Evolutionary conservation across 768 basidiomycete species (phyloP).

Genomic region (Lentinula sp.): DNA sequence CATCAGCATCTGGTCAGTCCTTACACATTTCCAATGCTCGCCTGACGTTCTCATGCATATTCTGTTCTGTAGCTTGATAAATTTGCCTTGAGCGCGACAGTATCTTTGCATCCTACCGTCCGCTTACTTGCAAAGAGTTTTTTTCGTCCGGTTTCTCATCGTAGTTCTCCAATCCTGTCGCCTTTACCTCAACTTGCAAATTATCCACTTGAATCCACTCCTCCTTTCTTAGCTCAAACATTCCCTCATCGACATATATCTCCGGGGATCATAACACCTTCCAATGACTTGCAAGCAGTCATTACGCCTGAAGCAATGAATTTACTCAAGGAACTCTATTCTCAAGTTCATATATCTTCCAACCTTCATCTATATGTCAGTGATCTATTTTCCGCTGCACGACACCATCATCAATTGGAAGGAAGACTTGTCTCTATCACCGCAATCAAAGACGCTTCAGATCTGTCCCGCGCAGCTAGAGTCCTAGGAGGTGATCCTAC

Average conservation of each 20-base stretch:
- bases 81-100: constrained; percentile 70
- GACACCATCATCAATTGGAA: constrained; percentile 67
- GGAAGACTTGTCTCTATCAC: constrained; percentile 59
- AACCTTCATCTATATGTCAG: constrained; percentile 57
- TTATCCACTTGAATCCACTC: constrained; percentile 13
- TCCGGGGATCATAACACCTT: constrained; percentile 16
- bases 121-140: constrained; percentile 20
- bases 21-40: constrained; percentile 2
- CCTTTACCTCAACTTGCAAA: constrained; percentile 16
- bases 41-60: constrained; percentile 16
- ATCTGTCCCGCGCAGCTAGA: constrained; percentile 60
- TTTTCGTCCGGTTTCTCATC: constrained; percentile 14
- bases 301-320: constrained; percentile 23
- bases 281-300: constrained; percentile 15
- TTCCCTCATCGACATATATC: constrained; percentile 11
- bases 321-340: constrained; percentile 21
- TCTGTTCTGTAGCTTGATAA: constrained; percentile 47
- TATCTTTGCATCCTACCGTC: constrained; percentile 40
- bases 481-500: constrained; percentile 58
- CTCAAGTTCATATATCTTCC: constrained; percentile 40
- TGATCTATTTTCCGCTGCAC: constrained; percentile 68
- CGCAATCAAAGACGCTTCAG: constrained; percentile 57
- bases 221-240: constrained; percentile 15
- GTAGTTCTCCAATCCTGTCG: constrained; percentile 17
- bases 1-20: constrained; percentile 56